Conservation (phyloP, 495 filamentous ascomycete genomes). For the Oidiodendron maius region DNA sequence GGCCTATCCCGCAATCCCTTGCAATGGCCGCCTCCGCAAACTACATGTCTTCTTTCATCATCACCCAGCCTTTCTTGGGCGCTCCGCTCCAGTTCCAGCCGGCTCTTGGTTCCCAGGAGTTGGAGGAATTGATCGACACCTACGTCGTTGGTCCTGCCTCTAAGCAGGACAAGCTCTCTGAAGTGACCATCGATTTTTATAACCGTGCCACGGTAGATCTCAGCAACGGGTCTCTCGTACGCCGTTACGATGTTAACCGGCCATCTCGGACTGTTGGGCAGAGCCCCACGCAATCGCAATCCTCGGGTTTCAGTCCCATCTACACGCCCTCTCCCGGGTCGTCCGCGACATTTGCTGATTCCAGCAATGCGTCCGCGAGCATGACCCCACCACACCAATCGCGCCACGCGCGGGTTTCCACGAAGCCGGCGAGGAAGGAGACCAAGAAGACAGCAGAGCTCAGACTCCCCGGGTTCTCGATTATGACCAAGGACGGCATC, state of each 20-base stretch:
- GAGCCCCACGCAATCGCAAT: conserved; percentile 13
- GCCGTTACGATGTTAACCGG: conserved; percentile 16
- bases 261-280: conserved; percentile 4
- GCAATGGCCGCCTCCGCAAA: conserved; percentile 35
- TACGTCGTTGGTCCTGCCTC: conserved; percentile 42
- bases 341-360: conserved; percentile 15
- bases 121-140: conserved; percentile 45
- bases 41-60: conserved; percentile 24
- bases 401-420: conserved; percentile 6
- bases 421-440: conserved; percentile 18
- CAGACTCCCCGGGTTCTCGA: conserved; percentile 49
- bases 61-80: conserved; percentile 40
- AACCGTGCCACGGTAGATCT: conserved; percentile 34
- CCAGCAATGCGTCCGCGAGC: conserved; percentile 14
- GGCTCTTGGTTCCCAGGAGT: conserved; percentile 43
- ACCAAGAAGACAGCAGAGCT: conserved; percentile 18
- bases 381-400: conserved; percentile 10
- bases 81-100: conserved; percentile 47
- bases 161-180: conserved; percentile 45
- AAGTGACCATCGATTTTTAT: conserved; percentile 49
- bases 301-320: conserved; percentile 13
- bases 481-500: conserved; percentile 49
- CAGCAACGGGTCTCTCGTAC: conserved; percentile 22
- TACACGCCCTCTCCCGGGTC: conserved; percentile 17
- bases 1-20: conserved; percentile 21